Evolutionary conservation across 345 rosid genomes (phyloP).

Genomic region (Clausena lansium): DNA sequence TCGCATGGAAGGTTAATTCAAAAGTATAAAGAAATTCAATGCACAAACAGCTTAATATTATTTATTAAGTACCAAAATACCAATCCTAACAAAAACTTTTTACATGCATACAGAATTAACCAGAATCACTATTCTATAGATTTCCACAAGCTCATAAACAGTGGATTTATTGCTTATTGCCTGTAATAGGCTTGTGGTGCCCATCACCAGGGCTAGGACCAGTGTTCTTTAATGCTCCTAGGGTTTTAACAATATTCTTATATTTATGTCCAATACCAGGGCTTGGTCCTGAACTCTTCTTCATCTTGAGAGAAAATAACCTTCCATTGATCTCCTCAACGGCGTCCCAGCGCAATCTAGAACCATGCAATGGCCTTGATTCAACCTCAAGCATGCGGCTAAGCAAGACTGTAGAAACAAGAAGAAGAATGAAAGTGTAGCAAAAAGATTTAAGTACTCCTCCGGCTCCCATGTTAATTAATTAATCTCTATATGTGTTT

Average conservation of each 20-base stretch:
- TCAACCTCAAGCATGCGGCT: constrained; percentile 17
- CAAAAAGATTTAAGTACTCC: background rate
- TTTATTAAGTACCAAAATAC: background rate
- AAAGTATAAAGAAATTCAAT: background rate
- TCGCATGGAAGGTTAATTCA: background rate
- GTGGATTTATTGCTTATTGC: constrained; percentile 16
- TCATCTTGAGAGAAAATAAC: constrained; percentile 11
- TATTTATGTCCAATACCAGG: constrained; percentile 33
- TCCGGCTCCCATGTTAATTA: constrained; percentile 16
- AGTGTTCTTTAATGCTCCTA: constrained; percentile 15
- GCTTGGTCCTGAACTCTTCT: constrained; percentile 42
- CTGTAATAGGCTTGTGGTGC: constrained; percentile 26
- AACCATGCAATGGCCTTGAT: constrained; percentile 23
- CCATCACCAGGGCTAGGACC: constrained; percentile 53
- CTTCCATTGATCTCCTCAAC: background rate
- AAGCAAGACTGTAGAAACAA: constrained; percentile 21
- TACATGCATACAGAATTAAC: background rate
- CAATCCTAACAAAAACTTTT: background rate
- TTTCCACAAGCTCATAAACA: background rate
- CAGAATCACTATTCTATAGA: background rate
- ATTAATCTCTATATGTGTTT: no score
- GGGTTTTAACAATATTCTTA: background rate
- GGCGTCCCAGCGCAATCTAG: constrained; percentile 1
- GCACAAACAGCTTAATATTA: background rate
- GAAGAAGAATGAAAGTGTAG: constrained; percentile 11